Base-by-base conservation (phyloP, 2,329 filamentous ascomycete species). In the Xylariaceae sp. region DNA sequence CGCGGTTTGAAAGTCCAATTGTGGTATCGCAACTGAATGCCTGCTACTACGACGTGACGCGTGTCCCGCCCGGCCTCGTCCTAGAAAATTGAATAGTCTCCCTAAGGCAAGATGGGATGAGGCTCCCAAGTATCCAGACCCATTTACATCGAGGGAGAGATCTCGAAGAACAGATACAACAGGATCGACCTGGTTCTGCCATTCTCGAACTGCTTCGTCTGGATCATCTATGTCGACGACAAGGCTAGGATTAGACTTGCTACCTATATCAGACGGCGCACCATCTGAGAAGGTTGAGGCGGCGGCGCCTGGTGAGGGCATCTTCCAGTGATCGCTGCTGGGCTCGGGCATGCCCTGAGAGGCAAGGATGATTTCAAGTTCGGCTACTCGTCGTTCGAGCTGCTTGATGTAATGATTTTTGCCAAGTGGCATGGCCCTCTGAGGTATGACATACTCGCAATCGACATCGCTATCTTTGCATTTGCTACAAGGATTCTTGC, bases 361-460 rank as follows among this genome's bases (percentile, higher is more conserved):
- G 11, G 42, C 15, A 22, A 44, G 19, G 15, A 36, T 17, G 9
- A 19, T 45, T 34, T 48, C 45, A 2, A 48, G 29, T 16, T 40
- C 39, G 13, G 45, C 34, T 3, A 48, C 45, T 11, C 43, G 39
- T 15, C 43, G 24, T 31, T 39, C 26, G 8, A 48, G 45, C 13
- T 15, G 24, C 34, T 19, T 36, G 34, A 36, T 36, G 15, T 36
- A 36, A 6, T 36, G 34, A 36, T 44, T 44, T 16, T 44, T 44
- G 38, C 42, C 42, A 19, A 44, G 41, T 7, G 42, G 42, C 42
- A 44, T 44, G 2, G 42, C 38, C 28, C 41, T 44, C 38, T 44
- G 42, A 8, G 42, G 42, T 4, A 44, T 34, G 38, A 44, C 38
- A 37, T 44, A 44, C 29, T 44, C 42, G 33, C 42, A 44, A 12